phyloP scores from a whole-genome alignment of 352 stramenopile genomes.

The Pythium rishiriense region DNA sequence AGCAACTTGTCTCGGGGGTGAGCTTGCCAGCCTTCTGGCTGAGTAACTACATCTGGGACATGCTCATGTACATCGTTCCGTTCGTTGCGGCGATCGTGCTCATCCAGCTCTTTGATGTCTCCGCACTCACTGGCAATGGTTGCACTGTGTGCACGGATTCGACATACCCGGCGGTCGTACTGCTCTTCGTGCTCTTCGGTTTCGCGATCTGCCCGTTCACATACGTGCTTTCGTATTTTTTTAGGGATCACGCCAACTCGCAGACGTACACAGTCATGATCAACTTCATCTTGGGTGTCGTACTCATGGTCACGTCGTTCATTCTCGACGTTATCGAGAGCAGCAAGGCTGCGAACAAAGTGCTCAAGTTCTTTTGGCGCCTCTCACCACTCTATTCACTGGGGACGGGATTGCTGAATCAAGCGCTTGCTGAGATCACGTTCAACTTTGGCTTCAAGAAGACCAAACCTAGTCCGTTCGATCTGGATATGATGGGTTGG shows the following conservation, averaged over 20 bases:
- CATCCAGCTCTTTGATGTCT: constrained; percentile 50
- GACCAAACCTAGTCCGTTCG: constrained; percentile 44
- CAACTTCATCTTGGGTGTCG: constrained; percentile 64
- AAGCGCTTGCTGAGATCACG: constrained; percentile 36
- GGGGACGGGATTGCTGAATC: constrained; percentile 55
- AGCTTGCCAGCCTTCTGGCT: constrained; percentile 95
- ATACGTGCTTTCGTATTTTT: constrained; percentile 64
- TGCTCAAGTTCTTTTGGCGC: constrained; percentile 65
- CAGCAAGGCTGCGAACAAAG: constrained; percentile 41
- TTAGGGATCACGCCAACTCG: constrained; percentile 51
- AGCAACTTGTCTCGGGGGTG: constrained; percentile 95
- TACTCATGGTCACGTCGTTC: constrained; percentile 60
- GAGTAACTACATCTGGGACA: constrained; percentile 93
- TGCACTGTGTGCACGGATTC: constrained; percentile 38
- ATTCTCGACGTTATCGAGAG: constrained; percentile 51
- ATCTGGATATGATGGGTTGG: constrained; percentile 46
- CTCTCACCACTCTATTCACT: constrained; percentile 70
- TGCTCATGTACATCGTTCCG: constrained; percentile 88
- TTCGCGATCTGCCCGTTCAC: constrained; percentile 57
- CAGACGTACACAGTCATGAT: constrained; percentile 71
- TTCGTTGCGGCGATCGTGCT: constrained; percentile 54
- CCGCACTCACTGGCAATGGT: constrained; percentile 43
- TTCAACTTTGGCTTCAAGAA: constrained; percentile 59
- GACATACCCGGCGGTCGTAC: constrained; percentile 46
- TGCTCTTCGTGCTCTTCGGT: constrained; percentile 66